phyloP scores from a whole-genome alignment of 1,139 yeast genomes.

The Kodamaea suecica region DNA sequence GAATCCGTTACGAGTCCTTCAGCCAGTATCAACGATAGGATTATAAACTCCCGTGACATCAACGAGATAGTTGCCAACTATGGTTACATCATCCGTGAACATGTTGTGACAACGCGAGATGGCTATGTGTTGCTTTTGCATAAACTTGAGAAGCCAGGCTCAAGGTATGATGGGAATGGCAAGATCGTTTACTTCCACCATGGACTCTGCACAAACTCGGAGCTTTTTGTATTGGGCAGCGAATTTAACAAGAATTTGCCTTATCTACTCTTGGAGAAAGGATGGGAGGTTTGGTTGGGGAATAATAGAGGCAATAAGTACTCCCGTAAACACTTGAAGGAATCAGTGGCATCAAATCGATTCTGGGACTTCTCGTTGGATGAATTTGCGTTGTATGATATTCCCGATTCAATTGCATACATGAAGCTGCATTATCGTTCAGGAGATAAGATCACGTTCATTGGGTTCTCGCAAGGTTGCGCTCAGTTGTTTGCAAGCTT shows the following conservation, averaged over 20 bases:
- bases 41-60: constrained; percentile 46
- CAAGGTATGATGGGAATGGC: constrained; percentile 6
- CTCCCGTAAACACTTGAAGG: constrained; percentile 36
- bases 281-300: constrained; percentile 39
- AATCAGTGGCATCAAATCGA: constrained; percentile 40
- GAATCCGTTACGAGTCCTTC: constrained; percentile 1
- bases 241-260: constrained; percentile 31
- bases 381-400: constrained; percentile 80
- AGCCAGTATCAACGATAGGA: constrained; percentile 7
- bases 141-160: constrained; percentile 21
- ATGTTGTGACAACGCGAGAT: constrained; percentile 54
- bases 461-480: constrained; percentile 49
- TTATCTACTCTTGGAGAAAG: constrained; percentile 27
- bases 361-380: constrained; percentile 89
- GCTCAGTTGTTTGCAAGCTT: constrained; percentile 45
- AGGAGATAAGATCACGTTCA: constrained; percentile 26
- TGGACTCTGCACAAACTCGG: constrained; percentile 46
- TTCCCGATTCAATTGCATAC: constrained; percentile 71
- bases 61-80: constrained; percentile 60
- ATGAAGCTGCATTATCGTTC: constrained; percentile 25
- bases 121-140: constrained; percentile 43
- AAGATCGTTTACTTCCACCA: constrained; percentile 46
- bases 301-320: constrained; percentile 38
- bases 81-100: constrained; percentile 70
- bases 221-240: constrained; percentile 41